Evolutionary conservation across 2,329 filamentous ascomycete genomes (phyloP).

Genomic region (Paramyrothecium roridum): DNA sequence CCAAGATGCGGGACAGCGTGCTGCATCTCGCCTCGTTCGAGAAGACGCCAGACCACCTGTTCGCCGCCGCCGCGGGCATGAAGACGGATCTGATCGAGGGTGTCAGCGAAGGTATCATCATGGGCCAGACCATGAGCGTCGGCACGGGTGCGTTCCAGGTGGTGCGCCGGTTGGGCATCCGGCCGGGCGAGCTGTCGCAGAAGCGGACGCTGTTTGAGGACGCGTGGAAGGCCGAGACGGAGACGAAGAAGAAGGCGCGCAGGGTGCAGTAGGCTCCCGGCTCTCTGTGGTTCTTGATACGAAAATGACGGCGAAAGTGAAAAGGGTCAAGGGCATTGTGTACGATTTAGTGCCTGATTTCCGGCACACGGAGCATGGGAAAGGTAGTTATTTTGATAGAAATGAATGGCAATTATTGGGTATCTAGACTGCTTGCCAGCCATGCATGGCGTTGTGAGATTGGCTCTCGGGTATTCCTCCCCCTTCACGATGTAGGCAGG

Average conservation of each 20-base stretch:
- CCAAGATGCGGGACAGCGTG: constrained; percentile 94
- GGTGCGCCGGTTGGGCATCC: constrained; percentile 70
- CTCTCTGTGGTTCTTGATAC: background rate
- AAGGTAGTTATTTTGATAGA: background rate
- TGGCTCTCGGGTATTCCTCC: no score
- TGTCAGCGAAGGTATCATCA: constrained; percentile 95
- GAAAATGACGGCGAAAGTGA: background rate
- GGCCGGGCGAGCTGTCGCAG: constrained; percentile 51
- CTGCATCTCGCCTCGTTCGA: constrained; percentile 94
- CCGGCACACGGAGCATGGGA: background rate
- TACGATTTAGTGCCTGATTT: background rate
- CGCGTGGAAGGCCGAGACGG: constrained; percentile 43
- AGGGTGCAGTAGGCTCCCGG: constrained; percentile 9
- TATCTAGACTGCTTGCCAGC: background rate
- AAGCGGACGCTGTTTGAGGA: constrained; percentile 71
- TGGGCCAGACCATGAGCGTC: constrained; percentile 90
- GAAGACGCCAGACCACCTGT: constrained; percentile 96
- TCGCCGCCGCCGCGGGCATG: constrained; percentile 88
- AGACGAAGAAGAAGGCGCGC: constrained; percentile 14
- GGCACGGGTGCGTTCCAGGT: constrained; percentile 93
- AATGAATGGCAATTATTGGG: background rate
- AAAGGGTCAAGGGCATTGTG: background rate
- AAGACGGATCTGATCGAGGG: constrained; percentile 92
- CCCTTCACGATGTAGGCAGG: background rate
- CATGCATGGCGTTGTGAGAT: no score